Evolutionary conservation across 2,329 filamentous ascomycete species (phyloP).

Genomic region (Hymenoscyphus albidus): DNA sequence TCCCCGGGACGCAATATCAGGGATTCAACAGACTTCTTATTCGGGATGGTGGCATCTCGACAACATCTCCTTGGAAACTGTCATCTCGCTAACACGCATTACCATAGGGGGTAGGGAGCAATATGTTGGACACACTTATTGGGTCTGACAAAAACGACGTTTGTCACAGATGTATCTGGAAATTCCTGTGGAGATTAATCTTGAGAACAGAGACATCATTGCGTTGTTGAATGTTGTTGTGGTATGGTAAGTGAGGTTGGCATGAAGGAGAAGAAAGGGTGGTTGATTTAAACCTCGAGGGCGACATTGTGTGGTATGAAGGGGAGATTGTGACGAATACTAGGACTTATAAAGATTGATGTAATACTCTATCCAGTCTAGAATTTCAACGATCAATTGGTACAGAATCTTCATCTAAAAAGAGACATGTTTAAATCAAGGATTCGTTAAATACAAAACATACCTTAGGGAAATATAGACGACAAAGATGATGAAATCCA

Average conservation of each 20-base stretch:
- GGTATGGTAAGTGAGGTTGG: conserved; percentile 39
- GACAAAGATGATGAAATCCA: no score
- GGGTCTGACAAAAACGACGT: conserved; percentile 46
- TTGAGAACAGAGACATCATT: conserved; percentile 46
- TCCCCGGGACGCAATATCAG: conserved; percentile 40
- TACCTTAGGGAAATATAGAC: no score
- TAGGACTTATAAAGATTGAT: no score
- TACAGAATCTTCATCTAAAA: no score
- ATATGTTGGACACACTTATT: conserved; percentile 58
- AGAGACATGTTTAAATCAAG: no score
- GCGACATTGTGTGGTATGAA: conserved; percentile 46
- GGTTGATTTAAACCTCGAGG: conserved; percentile 50
- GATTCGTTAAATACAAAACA: no score
- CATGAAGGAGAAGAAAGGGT: conserved; percentile 48
- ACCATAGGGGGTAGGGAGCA: conserved; percentile 48
- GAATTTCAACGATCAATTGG: no score
- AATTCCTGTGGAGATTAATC: conserved; percentile 54
- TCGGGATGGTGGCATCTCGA: conserved; percentile 49
- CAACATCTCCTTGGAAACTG: conserved; percentile 29
- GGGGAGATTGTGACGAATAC: no score
- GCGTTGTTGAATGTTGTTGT: conserved; percentile 7
- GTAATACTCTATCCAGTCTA: no score
- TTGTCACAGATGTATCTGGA: conserved; percentile 52
- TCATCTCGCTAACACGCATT: conserved; percentile 4
- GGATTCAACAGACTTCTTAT: conserved; percentile 55